Evolutionary conservation across 106 monocot species (phyloP), one percentile per base, ranked within the genome.

Genomic region (Phalaenopsis aphrodite): DNA sequence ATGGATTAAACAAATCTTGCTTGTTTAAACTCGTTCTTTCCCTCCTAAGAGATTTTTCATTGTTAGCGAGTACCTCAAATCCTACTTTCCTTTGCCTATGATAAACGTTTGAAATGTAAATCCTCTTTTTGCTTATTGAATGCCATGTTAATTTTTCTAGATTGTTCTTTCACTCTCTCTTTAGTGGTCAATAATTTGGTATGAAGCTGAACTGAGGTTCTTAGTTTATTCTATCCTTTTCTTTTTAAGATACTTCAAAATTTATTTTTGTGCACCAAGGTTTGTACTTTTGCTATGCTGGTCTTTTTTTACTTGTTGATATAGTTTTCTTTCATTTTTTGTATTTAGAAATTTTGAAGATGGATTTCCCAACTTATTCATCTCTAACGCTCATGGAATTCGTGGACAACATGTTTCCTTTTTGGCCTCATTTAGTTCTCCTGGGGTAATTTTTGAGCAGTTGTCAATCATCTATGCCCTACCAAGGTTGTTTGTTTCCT

Each of bases 381-480:
- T 99, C 69, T 79, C 94, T 1, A 93, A 94, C 82, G 98, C 94
- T 39, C 91, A 94, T 65, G 91, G 86, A 61, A 94, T 99, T 42
- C 92, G 98, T 16, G 98, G 98, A 14, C 89, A 88, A 55, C 94
- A 94, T 78, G 94, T 94, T 15, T 94, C 98, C 3, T 99, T 99
- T 81, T 83, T 99, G 76, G 98, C 94, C 6, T 99, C 98, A 38
- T 99, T 99, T 84, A 99, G 98, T 83, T 99, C 98, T 17, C 98
- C 98, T 8, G 79, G 82, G 74, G 94, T 89, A 75, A 94, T 98
- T 55, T 98, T 99, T 81, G 98, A 92, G 85, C 98, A 99, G 80
- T 82, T 94, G 8, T 99, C 94, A 8, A 85, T 99, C 42, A 99
- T 95, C 48, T 99, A 93, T 84, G 85, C 91, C n/a, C 82, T 99